Evolutionary conservation across 2,329 filamentous ascomycete species (phyloP).

Genomic region (Monosporascus cannonballus): DNA sequence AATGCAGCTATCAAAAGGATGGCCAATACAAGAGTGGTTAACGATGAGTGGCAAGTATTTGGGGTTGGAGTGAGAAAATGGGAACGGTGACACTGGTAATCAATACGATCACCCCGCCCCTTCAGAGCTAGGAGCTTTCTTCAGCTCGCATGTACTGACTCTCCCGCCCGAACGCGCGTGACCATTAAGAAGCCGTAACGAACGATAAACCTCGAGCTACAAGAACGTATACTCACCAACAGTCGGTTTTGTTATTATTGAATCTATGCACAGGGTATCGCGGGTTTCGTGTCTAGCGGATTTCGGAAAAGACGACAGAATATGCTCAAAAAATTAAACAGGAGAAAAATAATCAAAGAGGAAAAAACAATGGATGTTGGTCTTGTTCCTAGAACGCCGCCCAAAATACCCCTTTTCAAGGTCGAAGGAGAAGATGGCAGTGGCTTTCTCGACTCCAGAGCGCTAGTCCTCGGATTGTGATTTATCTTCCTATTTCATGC

Average conservation of each 20-base stretch:
- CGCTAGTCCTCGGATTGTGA: neutral
- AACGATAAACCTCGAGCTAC: neutral
- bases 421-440: neutral
- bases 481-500: neutral
- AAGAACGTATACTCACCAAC: slow-evolving; percentile 22
- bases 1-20: neutral
- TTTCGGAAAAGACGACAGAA: slow-evolving; percentile 11
- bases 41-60: neutral
- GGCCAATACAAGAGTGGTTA: too few species aligned
- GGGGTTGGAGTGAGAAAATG: neutral
- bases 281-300: slow-evolving; percentile 23
- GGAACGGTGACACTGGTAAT: neutral
- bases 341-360: slow-evolving; percentile 10
- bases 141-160: neutral
- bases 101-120: neutral
- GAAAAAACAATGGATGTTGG: neutral
- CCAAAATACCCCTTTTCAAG: neutral
- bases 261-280: slow-evolving; percentile 30
- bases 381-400: neutral
- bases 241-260: slow-evolving; percentile 17
- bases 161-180: neutral
- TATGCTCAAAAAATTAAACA: slow-evolving; percentile 16
- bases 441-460: neutral
- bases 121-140: neutral
- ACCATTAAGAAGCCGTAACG: neutral